phyloP scores from a whole-genome alignment of 129 eudicot species.

The Tanacetum coccineum region DNA sequence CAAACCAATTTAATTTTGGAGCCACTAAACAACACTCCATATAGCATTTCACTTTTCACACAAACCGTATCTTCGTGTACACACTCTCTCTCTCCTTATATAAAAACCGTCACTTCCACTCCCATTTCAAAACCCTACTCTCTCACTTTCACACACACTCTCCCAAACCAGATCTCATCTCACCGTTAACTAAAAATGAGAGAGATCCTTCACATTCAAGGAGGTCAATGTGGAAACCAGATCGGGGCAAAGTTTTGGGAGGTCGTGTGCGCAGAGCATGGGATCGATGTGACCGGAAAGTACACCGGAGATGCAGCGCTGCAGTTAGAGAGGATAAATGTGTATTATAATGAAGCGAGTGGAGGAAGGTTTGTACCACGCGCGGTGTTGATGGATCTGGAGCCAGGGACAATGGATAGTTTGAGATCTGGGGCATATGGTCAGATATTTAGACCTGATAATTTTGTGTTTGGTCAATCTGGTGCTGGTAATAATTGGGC shows the following conservation, averaged over 20 bases:
- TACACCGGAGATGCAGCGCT: conserved; percentile 40
- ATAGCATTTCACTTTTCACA: background rate
- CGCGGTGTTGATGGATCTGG: conserved; percentile 56
- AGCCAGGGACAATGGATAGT: conserved; percentile 58
- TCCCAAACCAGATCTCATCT: background rate
- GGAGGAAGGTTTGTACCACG: conserved; percentile 58
- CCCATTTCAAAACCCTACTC: no score
- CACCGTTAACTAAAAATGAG: conserved; percentile 26
- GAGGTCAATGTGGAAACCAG: conserved; percentile 59
- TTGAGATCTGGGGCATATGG: conserved; percentile 44
- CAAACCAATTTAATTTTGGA: conserved; percentile 23
- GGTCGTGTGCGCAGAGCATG: conserved; percentile 53
- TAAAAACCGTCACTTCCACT: no score
- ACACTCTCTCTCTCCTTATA: no score
- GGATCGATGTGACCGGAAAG: conserved; percentile 48
- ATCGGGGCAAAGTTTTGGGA: conserved; percentile 57
- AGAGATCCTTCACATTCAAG: conserved; percentile 50
- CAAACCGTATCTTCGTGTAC: background rate
- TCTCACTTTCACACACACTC: no score
- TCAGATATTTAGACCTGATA: conserved; percentile 47
- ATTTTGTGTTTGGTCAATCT: conserved; percentile 43
- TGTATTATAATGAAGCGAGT: conserved; percentile 49
- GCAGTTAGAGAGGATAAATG: conserved; percentile 50
- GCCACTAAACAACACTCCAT: conserved; percentile 23
- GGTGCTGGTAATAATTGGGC: conserved; percentile 50